Conservation (phyloP, 2,329 filamentous ascomycete species). For the Botrytis hyacinthi region DNA sequence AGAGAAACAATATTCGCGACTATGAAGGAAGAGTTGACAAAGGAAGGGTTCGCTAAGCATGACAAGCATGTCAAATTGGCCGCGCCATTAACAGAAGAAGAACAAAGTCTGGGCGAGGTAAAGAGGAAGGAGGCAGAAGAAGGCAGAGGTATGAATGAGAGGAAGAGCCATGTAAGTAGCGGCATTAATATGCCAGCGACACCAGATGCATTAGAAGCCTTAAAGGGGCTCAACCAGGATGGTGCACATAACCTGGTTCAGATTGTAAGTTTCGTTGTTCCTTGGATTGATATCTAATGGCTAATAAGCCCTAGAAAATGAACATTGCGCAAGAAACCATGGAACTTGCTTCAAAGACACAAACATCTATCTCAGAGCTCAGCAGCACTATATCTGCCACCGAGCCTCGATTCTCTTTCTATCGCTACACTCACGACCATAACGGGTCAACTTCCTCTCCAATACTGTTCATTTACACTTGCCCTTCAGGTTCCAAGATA, state of each 20-base stretch:
- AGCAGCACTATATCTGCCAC: slow-evolving; percentile 58
- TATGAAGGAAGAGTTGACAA: slow-evolving; percentile 64
- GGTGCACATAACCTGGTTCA: slow-evolving; percentile 56
- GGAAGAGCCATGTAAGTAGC: slow-evolving; percentile 48
- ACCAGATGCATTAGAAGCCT: slow-evolving; percentile 61
- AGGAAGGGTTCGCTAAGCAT: slow-evolving; percentile 68
- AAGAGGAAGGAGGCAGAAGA: slow-evolving; percentile 74
- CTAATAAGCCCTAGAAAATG: slow-evolving; percentile 56
- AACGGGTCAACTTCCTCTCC: slow-evolving; percentile 53
- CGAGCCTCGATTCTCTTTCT: slow-evolving; percentile 78
- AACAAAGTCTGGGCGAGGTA: slow-evolving; percentile 67
- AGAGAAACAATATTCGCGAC: slow-evolving; percentile 74
- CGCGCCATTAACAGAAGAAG: slow-evolving; percentile 77
- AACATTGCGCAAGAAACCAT: slow-evolving; percentile 68
- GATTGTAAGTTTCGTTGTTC: slow-evolving; percentile 51
- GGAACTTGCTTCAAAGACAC: slow-evolving; percentile 56
- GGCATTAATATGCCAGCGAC: slow-evolving; percentile 52
- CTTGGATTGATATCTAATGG: neutral
- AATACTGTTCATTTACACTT: slow-evolving; percentile 80
- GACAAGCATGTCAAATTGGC: slow-evolving; percentile 63
- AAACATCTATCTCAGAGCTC: slow-evolving; percentile 58
- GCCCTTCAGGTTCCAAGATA: slow-evolving; percentile 69
- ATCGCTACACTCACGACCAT: slow-evolving; percentile 61
- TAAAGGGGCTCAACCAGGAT: slow-evolving; percentile 56
- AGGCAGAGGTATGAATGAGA: slow-evolving; percentile 61